Conservation (phyloP, 2,329 filamentous ascomycete species). For the Aureobasidium vineae region DNA sequence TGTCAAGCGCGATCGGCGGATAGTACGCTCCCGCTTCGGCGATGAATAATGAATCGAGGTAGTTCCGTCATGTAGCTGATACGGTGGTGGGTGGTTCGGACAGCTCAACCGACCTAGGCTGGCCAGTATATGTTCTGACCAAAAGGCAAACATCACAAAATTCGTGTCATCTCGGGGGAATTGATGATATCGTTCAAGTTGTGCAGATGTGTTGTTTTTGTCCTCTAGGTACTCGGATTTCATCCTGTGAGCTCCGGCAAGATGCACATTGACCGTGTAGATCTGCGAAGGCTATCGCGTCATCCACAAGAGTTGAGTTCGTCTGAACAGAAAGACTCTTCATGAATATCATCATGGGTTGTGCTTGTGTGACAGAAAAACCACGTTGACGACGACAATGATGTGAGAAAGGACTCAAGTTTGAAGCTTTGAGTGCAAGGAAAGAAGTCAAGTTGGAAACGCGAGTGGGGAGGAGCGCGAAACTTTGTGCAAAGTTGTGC, state of each 20-base stretch:
- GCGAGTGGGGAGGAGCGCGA: not conserved
- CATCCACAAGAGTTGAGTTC: no score
- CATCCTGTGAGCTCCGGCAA: not conserved
- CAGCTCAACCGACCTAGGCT: not conserved
- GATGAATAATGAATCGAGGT: not conserved
- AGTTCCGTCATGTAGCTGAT: not conserved
- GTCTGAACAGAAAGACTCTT: no score
- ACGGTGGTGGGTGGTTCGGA: not conserved
- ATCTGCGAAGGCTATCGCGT: not conserved
- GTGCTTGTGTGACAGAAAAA: not conserved
- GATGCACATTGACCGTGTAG: not conserved
- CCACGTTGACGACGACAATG: not conserved
- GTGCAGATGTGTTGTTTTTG: not conserved
- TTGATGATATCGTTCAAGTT: not conserved
- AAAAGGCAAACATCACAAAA: not conserved
- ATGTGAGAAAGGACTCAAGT: not conserved
- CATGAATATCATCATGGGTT: not conserved
- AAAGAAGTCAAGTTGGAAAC: slow-evolving; percentile 9
- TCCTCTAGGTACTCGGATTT: not conserved
- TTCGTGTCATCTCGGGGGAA: not conserved
- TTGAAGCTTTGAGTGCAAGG: not conserved
- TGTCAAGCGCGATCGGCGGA: not conserved
- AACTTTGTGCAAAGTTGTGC: not conserved
- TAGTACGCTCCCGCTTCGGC: not conserved
- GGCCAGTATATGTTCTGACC: not conserved